Evolutionary conservation across 805 yeast genomes (phyloP), one percentile per base, ranked within the genome.

Genomic region (Lipomyces chichibuensis): DNA sequence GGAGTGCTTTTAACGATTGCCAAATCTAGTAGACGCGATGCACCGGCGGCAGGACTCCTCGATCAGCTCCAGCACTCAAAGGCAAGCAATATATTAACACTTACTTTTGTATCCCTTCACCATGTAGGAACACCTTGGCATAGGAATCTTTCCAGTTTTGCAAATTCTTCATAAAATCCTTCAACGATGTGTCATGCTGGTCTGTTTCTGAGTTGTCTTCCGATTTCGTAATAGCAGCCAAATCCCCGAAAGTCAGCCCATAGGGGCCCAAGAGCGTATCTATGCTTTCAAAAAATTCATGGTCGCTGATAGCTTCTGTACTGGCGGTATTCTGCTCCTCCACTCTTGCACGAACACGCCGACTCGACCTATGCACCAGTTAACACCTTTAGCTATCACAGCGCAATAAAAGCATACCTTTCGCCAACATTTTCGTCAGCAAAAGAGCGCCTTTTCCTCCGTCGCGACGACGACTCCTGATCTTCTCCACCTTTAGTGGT

Each of bases 321-420:
- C 62, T 71, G 2, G 71, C 25, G 4, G 67, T 56, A 7, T 66
- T 66, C 39, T 71, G 71, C 35, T 69, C 75, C 51, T 71, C 69
- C 4, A 64, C 69, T 11, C 75, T 64, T 6, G 76, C 75, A 20
- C 74, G 71, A n/a, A 75, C 75, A 27, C 78, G 65, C 60, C 74
- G 74, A 49, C 72, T 63, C 3, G 67, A 67, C 13, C 71, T 52
- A 25, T n/a, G 55, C 33, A 49, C n/a, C 33, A 43, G 49, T 43
- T 43, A 43, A 43, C 49, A 17, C 49, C 49, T 6, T 6, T 11
- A 8, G 6, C 49, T 37, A 43, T 43, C 23, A 43, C 11, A 43
- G 49, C 3, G 11, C 6, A 43, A 43, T 43, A 43, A 8, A 37
- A 43, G 49, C 3, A 25, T 25, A 29, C 55, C 55, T 46, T 49